Evolutionary conservation across 495 filamentous ascomycete species (phyloP), one percentile per base, ranked within the genome.

Genomic region (Echria macrotheca): DNA sequence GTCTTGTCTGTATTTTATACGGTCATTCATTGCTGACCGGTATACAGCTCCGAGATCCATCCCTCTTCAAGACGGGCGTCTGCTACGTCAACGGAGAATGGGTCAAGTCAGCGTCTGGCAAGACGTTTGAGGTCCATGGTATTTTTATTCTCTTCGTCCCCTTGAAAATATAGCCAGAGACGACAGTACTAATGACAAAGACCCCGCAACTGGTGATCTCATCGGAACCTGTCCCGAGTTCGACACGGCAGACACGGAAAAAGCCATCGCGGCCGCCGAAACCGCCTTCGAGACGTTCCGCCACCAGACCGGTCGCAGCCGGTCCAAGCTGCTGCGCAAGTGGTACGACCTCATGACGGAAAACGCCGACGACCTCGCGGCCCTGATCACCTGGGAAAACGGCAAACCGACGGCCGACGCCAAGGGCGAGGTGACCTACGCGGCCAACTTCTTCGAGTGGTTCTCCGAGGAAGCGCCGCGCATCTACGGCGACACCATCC

Each of bases 321-420:
- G 89, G 39, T 80, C 89, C 28, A 82, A 81, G 61, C 77, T 95
- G 67, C 77, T 98, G 36, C 80, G 88, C 40, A 86, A 83, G 59
- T 96, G 91, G 93, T 91, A 91, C 67, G 80, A 95, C 43, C 71
- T 95, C 45, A 83, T 96, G 78, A 68, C 90, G 6, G 89, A 89
- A 28, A 95, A 96, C 50, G 71, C 79, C 19, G 88, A 94, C 15
- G 93, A 98, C 59, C 72, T 97, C 25, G 89, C 91, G 6, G 90
- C 77, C 41, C 66, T 98, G 52, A 95, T 97, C 54, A 96, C 91
- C 38, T 81, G 79, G 74, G 85, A 89, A 67, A 89, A 90, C 56
- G 85, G 85, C 47, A 89, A 91, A 64, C 80, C 85, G 1, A 57
- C 80, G 29, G 78, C 78, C 11, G 86, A 89, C 64, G 85, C 86